phyloP scores from a whole-genome alignment of 306 rosid species.

The Castanea mollissima region DNA sequence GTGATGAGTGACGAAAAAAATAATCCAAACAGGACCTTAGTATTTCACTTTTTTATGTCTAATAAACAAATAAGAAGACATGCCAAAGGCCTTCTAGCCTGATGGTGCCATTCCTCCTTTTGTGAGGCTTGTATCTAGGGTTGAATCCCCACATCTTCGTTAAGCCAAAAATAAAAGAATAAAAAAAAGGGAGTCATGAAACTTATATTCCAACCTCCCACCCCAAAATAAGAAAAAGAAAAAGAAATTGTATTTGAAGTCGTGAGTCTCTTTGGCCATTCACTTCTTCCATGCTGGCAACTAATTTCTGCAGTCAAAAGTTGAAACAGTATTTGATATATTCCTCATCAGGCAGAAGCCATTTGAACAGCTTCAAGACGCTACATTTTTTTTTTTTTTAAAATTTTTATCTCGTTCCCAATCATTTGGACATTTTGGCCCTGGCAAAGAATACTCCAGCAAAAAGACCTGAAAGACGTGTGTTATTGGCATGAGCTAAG shows the following conservation, averaged over 20 bases:
- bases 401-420: too few relatives aligned
- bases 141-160: too few relatives aligned
- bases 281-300: neutral
- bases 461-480: slow-evolving; percentile 61
- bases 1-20: too few relatives aligned
- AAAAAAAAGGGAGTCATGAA: too few relatives aligned
- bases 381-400: neutral
- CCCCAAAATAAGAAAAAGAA: too few relatives aligned
- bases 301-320: too few relatives aligned
- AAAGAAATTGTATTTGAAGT: too few relatives aligned
- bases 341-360: neutral
- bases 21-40: too few relatives aligned
- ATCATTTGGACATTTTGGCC: slow-evolving; percentile 67
- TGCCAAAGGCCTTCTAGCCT: too few relatives aligned
- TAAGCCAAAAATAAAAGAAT: too few relatives aligned
- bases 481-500: neutral
- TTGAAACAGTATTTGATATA: neutral
- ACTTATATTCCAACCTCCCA: neutral
- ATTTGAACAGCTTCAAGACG: neutral
- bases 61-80: neutral
- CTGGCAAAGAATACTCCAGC: slow-evolving; percentile 82
- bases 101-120: too few relatives aligned
- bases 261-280: neutral
- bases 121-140: too few relatives aligned
- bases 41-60: neutral